These are phyloP conservation scores for Populus nigra DNA, from an alignment of 345 rosid species.

Conservation along the genomic window DNA sequence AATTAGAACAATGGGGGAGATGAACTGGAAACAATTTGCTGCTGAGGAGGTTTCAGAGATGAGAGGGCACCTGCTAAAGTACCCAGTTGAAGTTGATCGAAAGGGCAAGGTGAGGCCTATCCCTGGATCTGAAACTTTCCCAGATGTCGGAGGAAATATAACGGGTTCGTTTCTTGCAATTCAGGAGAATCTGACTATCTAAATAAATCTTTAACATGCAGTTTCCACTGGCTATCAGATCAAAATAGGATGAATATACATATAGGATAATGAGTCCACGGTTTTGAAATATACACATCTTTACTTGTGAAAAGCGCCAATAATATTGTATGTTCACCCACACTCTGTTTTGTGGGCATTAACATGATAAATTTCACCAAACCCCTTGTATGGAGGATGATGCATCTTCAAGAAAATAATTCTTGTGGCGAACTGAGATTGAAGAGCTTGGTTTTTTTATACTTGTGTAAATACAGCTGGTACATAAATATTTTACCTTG, in stretches of 20 bases:
- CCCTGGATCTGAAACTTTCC: conserved; percentile 66
- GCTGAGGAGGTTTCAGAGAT: conserved; percentile 68
- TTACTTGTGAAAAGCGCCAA: neutral
- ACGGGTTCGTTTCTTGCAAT: conserved; percentile 72
- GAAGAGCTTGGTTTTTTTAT: neutral
- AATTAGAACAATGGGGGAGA: conserved; percentile 54
- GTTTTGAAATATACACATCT: neutral
- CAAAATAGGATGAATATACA: neutral
- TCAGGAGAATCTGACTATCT: conserved; percentile 87
- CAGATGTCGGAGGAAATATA: conserved; percentile 83
- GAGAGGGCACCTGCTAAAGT: conserved; percentile 80
- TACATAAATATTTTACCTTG: neutral
- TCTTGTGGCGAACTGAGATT: neutral
- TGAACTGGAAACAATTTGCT: conserved; percentile 70
- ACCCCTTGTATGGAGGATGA: neutral
- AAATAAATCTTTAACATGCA: neutral
- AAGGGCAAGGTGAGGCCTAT: conserved; percentile 83
- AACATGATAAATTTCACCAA: neutral
- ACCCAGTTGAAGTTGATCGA: conserved; percentile 74
- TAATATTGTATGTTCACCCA: neutral
- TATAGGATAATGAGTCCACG: neutral
- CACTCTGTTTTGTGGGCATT: neutral
- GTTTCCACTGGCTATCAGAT: neutral
- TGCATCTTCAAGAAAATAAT: neutral
- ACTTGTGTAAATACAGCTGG: neutral